These are phyloP conservation scores for Brettanomyces sp. DNA, from an alignment of 805 yeast species.

Conservation along the genomic window DNA sequence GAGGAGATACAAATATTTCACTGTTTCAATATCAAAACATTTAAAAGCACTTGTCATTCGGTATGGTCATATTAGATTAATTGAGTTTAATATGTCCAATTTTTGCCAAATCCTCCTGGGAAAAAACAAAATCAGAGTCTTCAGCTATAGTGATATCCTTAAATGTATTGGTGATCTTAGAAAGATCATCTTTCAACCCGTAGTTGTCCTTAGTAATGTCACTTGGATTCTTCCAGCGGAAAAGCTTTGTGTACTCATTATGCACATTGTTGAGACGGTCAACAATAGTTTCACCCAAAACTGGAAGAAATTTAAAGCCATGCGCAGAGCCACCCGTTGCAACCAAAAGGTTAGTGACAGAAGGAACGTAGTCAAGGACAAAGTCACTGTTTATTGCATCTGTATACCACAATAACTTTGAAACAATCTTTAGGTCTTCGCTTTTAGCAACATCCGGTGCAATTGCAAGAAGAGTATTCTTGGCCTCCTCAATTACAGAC, in stretches of 20 bases:
- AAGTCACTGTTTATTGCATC: slow-evolving; percentile 17
- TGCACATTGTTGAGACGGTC: slow-evolving; percentile 5
- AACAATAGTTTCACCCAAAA: slow-evolving; percentile 12
- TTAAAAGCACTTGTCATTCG: too few relatives aligned
- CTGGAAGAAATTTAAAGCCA: slow-evolving; percentile 17
- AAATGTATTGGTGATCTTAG: background rate
- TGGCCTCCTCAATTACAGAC: slow-evolving; percentile 9
- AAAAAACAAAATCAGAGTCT: background rate
- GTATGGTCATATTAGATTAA: background rate
- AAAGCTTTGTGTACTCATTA: slow-evolving; percentile 9
- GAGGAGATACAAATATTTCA: too few relatives aligned
- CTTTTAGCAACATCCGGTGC: slow-evolving; percentile 11
- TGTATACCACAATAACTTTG: slow-evolving; percentile 12
- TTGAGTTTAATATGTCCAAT: background rate
- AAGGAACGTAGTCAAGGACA: slow-evolving; percentile 17
- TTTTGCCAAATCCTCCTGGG: background rate
- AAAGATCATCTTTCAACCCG: slow-evolving; percentile 6
- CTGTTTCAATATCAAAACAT: too few relatives aligned
- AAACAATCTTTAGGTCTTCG: slow-evolving; percentile 2
- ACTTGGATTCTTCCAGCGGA: slow-evolving; percentile 12
- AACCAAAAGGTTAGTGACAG: slow-evolving; percentile 10
- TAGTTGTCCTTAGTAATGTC: slow-evolving; percentile 8
- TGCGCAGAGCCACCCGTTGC: slow-evolving; percentile 18
- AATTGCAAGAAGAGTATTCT: slow-evolving; percentile 7
- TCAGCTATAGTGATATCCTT: background rate